Percentiles rank a stretch among this genome's conserved stretches.
These are phyloP conservation scores for Rauvolfia tetraphylla DNA, from an alignment of 257 asterid genomes.

Conservation along the genomic window DNA sequence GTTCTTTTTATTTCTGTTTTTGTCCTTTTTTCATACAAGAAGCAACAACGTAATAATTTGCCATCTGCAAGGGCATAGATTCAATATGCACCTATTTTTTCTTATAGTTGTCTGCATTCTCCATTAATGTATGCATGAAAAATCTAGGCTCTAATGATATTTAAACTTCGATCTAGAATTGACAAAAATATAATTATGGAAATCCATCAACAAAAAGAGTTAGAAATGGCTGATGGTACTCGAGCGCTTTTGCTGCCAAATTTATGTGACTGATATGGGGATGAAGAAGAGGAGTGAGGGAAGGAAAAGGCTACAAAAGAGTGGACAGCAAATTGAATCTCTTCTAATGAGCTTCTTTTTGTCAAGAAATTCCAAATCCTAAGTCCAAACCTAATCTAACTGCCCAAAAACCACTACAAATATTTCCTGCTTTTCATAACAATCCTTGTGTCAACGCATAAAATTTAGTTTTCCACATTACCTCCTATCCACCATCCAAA, in stretches of 20 bases:
- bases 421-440: neutral
- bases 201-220: too few relatives aligned
- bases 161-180: neutral
- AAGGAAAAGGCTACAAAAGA: neutral
- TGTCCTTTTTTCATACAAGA: neutral
- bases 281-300: neutral
- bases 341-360: neutral
- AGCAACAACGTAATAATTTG: neutral
- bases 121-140: neutral
- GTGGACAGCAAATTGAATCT: neutral
- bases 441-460: neutral
- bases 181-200: neutral
- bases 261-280: neutral
- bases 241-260: neutral
- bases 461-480: neutral
- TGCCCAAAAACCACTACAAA: neutral
- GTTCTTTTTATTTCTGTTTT: too few relatives aligned
- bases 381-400: neutral
- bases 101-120: neutral
- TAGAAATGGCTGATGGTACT: neutral
- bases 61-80: neutral
- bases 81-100: neutral
- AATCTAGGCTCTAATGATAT: neutral
- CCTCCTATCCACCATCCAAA: neutral
- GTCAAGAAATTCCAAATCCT: neutral